Percentiles rank a stretch among this genome's conserved stretches.
These are phyloP conservation scores for Lumnitzera racemosa DNA, from an alignment of 345 rosid genomes.

Conservation along the genomic window DNA sequence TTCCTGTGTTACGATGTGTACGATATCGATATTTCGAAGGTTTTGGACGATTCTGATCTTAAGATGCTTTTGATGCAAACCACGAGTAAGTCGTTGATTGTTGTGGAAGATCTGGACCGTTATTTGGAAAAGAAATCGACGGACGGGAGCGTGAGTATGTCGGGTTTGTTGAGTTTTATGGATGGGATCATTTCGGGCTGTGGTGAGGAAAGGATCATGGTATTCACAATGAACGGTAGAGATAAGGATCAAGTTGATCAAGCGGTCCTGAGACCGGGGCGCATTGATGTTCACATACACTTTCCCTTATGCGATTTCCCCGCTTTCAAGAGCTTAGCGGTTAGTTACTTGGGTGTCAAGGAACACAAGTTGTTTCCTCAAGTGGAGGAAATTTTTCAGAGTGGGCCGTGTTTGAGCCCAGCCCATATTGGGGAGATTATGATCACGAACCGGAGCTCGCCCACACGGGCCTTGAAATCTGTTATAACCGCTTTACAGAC, in stretches of 20 bases:
- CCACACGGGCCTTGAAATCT: slow-evolving; percentile 86
- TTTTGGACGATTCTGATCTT: slow-evolving; percentile 41
- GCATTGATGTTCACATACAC: slow-evolving; percentile 72
- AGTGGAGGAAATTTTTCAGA: slow-evolving; percentile 76
- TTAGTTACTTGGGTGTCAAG: slow-evolving; percentile 64
- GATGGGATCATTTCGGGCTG: slow-evolving; percentile 55
- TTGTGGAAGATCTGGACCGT: slow-evolving; percentile 54
- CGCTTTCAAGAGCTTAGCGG: slow-evolving; percentile 71
- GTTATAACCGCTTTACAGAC: slow-evolving; percentile 74
- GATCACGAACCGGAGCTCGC: slow-evolving; percentile 86
- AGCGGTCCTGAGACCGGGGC: slow-evolving; percentile 47
- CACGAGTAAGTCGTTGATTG: slow-evolving; percentile 32
- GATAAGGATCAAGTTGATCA: slow-evolving; percentile 34
- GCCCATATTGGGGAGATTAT: slow-evolving; percentile 90
- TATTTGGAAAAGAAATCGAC: slow-evolving; percentile 33
- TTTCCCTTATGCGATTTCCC: slow-evolving; percentile 82
- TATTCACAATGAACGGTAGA: slow-evolving; percentile 43
- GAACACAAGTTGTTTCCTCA: slow-evolving; percentile 90
- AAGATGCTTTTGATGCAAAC: slow-evolving; percentile 47
- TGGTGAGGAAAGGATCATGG: slow-evolving; percentile 54
- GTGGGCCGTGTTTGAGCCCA: slow-evolving; percentile 70
- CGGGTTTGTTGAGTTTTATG: slow-evolving; percentile 51
- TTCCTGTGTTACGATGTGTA: slow-evolving; percentile 50
- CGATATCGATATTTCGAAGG: slow-evolving; percentile 42
- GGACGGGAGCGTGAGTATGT: slow-evolving; percentile 21